Evolutionary conservation across 2,329 filamentous ascomycete species (phyloP), one percentile per base, ranked within the genome.

Genomic region (Thelonectria rubi): DNA sequence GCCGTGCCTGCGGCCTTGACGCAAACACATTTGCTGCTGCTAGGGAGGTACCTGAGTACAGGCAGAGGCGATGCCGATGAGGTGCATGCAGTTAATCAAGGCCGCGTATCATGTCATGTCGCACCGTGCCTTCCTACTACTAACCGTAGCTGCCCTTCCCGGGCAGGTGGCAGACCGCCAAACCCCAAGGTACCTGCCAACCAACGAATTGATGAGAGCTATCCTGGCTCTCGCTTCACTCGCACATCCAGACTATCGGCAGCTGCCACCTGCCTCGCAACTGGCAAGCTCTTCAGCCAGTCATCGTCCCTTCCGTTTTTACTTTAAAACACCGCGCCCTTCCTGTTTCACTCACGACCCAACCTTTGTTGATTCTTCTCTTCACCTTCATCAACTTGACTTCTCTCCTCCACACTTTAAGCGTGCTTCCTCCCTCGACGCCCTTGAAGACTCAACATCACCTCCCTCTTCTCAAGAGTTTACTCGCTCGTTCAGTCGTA

Each of bases 321-420:
- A 60, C 63, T 67, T 66, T 72, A 72, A 72, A 72, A 62, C 65
- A 55, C 51, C 47, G 69, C 62, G 32, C 65, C 55, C 65, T 63
- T 64, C 67, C 61, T 64, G 63, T 70, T 70, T 60, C 61, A 63
- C 55, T 42, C 53, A 60, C 46, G 32, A 63, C 48, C 62, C 63
- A 59, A 55, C 32, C 59, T 59, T 64, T 42, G 55, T 62, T 43
- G 48, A 62, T 52, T 65, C 57, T 55, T 62, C 63, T 66, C 61
- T 71, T 60, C 64, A 69, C 63, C 63, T 68, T 65, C 65, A 64
- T 4, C n/a, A 21, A 21, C 21, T 47, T 63, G 58, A 67, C 69
- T 61, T 62, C 66, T 64, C 67, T 52, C 63, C 37, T 61, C 58
- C 57, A 50, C 34, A 47, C 63, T 61, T 53, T 55, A 60, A 51